A percentile compares a stretch with the other conserved stretches of the same genome.
Evolutionary conservation across 805 yeast genomes (phyloP).

Genomic region (Kregervanrija fluxuum): DNA sequence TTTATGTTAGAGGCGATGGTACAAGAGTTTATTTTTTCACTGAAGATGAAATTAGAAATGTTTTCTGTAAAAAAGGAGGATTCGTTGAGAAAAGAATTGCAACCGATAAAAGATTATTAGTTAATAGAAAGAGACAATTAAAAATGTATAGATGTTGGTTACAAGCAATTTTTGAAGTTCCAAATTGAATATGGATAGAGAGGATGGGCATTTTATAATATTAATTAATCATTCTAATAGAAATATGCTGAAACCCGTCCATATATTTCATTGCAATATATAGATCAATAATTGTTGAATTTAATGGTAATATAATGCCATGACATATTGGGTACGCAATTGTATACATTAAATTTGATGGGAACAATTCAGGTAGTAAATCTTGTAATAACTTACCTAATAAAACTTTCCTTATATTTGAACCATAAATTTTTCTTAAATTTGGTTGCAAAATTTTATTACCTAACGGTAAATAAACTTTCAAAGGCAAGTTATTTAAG

Average conservation of each 20-base stretch:
- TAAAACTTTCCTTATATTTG: conserved; percentile 15
- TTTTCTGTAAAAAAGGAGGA: conserved; percentile 48
- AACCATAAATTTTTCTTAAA: conserved; percentile 8
- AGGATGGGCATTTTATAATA: background rate
- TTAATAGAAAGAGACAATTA: conserved; percentile 83
- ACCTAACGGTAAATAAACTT: conserved; percentile 34
- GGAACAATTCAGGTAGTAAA: conserved; percentile 40
- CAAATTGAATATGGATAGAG: background rate
- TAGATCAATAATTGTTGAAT: conserved; percentile 38
- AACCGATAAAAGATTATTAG: conserved; percentile 83
- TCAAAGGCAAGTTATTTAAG: conserved; percentile 39
- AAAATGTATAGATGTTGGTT: conserved; percentile 98
- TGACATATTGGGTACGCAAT: conserved; percentile 42
- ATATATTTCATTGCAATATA: conserved; percentile 39
- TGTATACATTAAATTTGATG: conserved; percentile 28
- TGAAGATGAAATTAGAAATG: conserved; percentile 77
- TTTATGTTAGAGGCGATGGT: conserved; percentile 96
- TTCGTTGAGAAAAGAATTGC: conserved; percentile 74
- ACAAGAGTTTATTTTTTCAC: conserved; percentile 96
- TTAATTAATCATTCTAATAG: conserved; percentile 30
- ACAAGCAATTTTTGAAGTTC: conserved; percentile 72
- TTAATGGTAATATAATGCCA: conserved; percentile 45
- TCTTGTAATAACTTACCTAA: conserved; percentile 34
- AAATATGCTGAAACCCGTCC: conserved; percentile 63
- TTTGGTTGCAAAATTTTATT: conserved; percentile 31